Evolutionary conservation across 2,329 filamentous ascomycete species (phyloP), one percentile per base, ranked within the genome.

Genomic region (Cladophialophora psammophila): DNA sequence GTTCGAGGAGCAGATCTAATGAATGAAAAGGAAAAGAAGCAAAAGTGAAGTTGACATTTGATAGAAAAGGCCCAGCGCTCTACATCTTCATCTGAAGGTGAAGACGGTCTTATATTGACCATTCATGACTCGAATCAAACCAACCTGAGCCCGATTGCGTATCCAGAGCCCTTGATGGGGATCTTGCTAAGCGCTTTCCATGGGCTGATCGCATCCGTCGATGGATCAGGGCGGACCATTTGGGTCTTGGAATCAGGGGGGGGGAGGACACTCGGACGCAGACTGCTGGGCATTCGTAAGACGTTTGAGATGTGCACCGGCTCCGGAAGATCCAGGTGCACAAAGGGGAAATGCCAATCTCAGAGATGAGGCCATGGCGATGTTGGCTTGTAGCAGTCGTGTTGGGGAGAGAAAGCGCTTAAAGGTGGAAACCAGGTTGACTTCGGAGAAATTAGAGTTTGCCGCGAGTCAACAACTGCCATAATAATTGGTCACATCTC

Each of bases 391-490:
- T 26, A 20, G 45, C 45, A 50, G 26, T 50, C 18, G 9, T 26
- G 9, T 18, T 48, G 45, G 45, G 10, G 18, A 26, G 45, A 26
- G 20, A 26, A 50, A 31, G 45, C 18, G 8, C 10, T 18, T 12
- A 9, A 20, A 26, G 45, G 45, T 26, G 45, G 45, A 26, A 26
- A 50, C 26, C 45, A 12, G 5, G 8, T 26, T 18, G 12, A 50
- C 45, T 50, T 50, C 45, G 45, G 45, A 50, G 45, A 50, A 26
- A 50, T 26, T 50, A 50, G 45, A 50, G 45, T 50, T 50, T 50
- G 45, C 8, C 18, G 9, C 9, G 45, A 50, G 45, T 50, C 45
- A 26, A 26, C 1, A 1, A 20, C 8, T 6, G 26, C 9, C 2
- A 10, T 4, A 20, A 12, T 26, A 4, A 50, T 50, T 50, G 18